A percentile compares a stretch with the other conserved stretches of the same genome.
Conservation (phyloP, 2,329 filamentous ascomycete species). For the Capronia americana region DNA sequence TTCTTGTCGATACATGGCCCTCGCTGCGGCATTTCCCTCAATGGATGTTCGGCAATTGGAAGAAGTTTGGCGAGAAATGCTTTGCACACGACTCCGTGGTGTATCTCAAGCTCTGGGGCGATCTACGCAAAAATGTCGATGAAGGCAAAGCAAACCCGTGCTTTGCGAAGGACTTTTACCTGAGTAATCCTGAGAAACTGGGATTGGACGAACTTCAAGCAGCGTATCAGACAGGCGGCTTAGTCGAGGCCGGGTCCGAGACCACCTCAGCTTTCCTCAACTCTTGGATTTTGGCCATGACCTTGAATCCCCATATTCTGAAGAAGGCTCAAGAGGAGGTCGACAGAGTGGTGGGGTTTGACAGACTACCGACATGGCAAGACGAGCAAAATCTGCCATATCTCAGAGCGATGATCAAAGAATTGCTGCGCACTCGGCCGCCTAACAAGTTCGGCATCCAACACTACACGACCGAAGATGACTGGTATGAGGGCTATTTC, state of each 20-base stretch:
- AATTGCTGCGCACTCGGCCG: slow-evolving; percentile 48
- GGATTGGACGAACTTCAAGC: slow-evolving; percentile 31
- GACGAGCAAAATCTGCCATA: slow-evolving; percentile 61
- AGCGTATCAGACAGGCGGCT: slow-evolving; percentile 32
- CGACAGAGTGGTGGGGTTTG: slow-evolving; percentile 57
- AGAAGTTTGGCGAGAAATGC: slow-evolving; percentile 30
- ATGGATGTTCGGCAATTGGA: slow-evolving; percentile 35
- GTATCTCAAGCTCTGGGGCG: slow-evolving; percentile 32
- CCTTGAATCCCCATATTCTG: slow-evolving; percentile 55
- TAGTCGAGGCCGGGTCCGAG: slow-evolving; percentile 41
- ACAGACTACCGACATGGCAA: slow-evolving; percentile 56
- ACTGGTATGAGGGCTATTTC: slow-evolving; percentile 36
- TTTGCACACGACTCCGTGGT: slow-evolving; percentile 30
- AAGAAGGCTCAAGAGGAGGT: slow-evolving; percentile 56
- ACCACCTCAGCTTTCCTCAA: slow-evolving; percentile 38
- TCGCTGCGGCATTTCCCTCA: slow-evolving; percentile 53
- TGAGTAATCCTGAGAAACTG: slow-evolving; percentile 30
- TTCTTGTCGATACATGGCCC: slow-evolving; percentile 54
- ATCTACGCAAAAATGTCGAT: slow-evolving; percentile 33
- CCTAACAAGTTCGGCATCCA: slow-evolving; percentile 52
- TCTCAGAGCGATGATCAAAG: slow-evolving; percentile 51
- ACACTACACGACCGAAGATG: slow-evolving; percentile 38
- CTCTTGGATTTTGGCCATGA: slow-evolving; percentile 34
- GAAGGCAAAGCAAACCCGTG: slow-evolving; percentile 27
- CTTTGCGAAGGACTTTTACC: slow-evolving; percentile 35